phyloP scores from a whole-genome alignment of 352 stramenopile species.

The Globisporangium recalcitrans region DNA sequence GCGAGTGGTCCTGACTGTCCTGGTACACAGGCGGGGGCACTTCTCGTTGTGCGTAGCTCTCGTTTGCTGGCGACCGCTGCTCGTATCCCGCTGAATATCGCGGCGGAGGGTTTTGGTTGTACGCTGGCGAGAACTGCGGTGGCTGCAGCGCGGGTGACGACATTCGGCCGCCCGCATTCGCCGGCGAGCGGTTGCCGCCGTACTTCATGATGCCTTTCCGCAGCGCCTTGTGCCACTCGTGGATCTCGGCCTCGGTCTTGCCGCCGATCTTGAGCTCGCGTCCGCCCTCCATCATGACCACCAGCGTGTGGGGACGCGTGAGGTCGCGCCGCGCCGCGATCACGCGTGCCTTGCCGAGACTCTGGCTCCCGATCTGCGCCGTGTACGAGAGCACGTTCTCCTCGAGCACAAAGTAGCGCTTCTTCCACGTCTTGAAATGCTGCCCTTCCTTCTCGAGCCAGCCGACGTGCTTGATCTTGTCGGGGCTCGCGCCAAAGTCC shows the following conservation, averaged over 20 bases:
- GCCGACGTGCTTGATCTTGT: conserved; percentile 58
- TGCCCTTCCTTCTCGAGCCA: conserved; percentile 81
- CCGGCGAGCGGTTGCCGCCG: conserved; percentile 26
- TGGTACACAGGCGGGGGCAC: conserved; percentile 6
- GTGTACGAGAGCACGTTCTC: conserved; percentile 63
- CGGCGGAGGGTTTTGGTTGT: background rate
- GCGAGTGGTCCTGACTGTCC: conserved; percentile 8
- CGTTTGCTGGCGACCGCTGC: background rate
- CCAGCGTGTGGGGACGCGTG: conserved; percentile 55
- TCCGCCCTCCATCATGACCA: conserved; percentile 56
- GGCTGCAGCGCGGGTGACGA: conserved; percentile 2
- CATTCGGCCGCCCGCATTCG: conserved; percentile 6
- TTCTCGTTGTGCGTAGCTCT: background rate
- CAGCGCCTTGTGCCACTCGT: conserved; percentile 68
- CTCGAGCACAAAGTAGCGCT: conserved; percentile 63
- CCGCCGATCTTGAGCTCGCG: conserved; percentile 61
- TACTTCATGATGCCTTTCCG: conserved; percentile 34
- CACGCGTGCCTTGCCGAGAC: conserved; percentile 46
- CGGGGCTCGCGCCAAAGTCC: background rate
- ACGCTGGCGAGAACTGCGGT: background rate
- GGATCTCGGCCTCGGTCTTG: conserved; percentile 59
- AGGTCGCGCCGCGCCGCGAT: conserved; percentile 50
- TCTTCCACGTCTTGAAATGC: conserved; percentile 76
- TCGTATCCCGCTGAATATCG: background rate
- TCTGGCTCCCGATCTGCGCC: conserved; percentile 38